Conservation (phyloP, 306 rosid genomes). For the Arachis hypogaea region DNA sequence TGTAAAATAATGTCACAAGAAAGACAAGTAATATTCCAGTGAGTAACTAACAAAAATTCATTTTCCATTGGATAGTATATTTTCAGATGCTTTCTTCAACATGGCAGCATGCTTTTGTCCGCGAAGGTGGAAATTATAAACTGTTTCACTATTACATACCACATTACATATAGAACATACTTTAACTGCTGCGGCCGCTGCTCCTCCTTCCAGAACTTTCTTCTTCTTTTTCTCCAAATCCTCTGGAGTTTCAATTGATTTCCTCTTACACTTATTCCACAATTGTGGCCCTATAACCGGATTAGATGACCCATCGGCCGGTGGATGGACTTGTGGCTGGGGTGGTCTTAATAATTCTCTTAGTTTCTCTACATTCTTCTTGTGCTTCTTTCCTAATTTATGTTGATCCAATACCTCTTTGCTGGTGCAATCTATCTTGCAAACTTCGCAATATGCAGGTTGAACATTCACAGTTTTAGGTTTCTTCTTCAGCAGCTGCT, state of each 20-base stretch:
- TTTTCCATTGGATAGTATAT: slow-evolving; percentile 14
- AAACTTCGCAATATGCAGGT: slow-evolving; percentile 56
- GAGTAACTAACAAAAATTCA: slow-evolving; percentile 5
- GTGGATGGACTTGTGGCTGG: slow-evolving; percentile 31
- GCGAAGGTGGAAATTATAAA: slow-evolving; percentile 46
- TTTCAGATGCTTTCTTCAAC: slow-evolving; percentile 42
- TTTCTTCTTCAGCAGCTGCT: slow-evolving; percentile 42
- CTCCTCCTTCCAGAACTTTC: slow-evolving; percentile 57
- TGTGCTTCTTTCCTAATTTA: slow-evolving; percentile 62
- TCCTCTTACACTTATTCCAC: slow-evolving; percentile 41
- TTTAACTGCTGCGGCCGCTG: slow-evolving; percentile 46
- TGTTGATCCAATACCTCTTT: slow-evolving; percentile 53
- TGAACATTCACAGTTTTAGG: slow-evolving; percentile 43
- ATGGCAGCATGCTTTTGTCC: slow-evolving; percentile 55
- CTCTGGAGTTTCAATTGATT: slow-evolving; percentile 38
- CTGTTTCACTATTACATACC: slow-evolving; percentile 52
- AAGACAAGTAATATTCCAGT: not conserved
- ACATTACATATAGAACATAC: slow-evolving; percentile 51
- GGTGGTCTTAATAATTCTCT: slow-evolving; percentile 36
- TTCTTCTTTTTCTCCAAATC: slow-evolving; percentile 51
- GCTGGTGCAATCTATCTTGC: slow-evolving; percentile 58
- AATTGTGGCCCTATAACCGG: slow-evolving; percentile 45
- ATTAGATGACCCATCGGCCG: slow-evolving; percentile 14
- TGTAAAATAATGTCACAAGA: slow-evolving; percentile 2
- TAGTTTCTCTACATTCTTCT: slow-evolving; percentile 50